Conservation (phyloP, 208 protist species). For the Kentomonas sorsogonicus region DNA sequence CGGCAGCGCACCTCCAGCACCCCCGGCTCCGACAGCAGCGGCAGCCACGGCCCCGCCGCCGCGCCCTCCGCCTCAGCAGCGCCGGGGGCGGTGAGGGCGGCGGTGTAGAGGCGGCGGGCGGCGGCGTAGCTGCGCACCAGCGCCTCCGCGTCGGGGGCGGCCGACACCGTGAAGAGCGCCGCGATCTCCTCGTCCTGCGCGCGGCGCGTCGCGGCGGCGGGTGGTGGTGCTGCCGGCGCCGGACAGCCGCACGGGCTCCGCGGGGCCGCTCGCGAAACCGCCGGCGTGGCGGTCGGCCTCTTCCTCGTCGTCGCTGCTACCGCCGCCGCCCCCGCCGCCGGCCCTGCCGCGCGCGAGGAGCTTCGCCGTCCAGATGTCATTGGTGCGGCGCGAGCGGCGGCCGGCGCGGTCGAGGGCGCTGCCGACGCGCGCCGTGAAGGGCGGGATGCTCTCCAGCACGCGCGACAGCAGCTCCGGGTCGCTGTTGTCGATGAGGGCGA, state of each 20-base stretch:
- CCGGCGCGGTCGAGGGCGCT: slow-evolving; percentile 26
- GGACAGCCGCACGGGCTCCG: too few relatives aligned
- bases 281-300: background rate
- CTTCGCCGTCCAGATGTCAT: slow-evolving; percentile 40
- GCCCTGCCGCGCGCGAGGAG: slow-evolving; percentile 22
- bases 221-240: background rate
- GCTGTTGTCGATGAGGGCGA: slow-evolving; percentile 63
- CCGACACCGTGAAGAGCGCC: slow-evolving; percentile 25
- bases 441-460: slow-evolving; percentile 69
- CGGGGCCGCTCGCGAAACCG: too few relatives aligned
- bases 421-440: slow-evolving; percentile 39
- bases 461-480: slow-evolving; percentile 58
- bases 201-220: slow-evolving; percentile 2
- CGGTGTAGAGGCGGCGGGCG: slow-evolving; percentile 28
- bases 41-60: slow-evolving; percentile 17
- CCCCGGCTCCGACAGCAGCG: slow-evolving; percentile 41
- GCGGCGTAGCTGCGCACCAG: slow-evolving; percentile 25
- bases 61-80: too few relatives aligned
- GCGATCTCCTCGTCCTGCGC: slow-evolving; percentile 15
- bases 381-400: slow-evolving; percentile 21
- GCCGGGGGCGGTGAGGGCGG: slow-evolving; percentile 14
- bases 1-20: slow-evolving; percentile 46
- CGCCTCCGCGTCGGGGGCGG: slow-evolving; percentile 22
- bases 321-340: slow-evolving; percentile 9
- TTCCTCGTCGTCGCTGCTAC: slow-evolving; percentile 5